phyloP scores from a whole-genome alignment of 495 filamentous ascomycete genomes.

The Astrothelium subdiscretum region DNA sequence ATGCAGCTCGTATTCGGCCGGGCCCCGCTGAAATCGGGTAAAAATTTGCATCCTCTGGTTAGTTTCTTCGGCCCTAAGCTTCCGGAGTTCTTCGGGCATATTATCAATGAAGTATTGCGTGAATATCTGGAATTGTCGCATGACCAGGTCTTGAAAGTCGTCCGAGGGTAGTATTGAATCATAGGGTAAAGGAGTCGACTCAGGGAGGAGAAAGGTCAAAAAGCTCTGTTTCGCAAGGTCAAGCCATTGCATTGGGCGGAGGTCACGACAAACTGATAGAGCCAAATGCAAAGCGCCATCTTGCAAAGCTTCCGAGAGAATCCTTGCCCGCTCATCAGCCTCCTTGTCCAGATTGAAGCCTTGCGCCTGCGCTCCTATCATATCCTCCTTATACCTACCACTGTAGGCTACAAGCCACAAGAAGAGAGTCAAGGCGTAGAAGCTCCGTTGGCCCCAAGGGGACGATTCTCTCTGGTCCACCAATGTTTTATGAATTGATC shows the following conservation, averaged over 20 bases:
- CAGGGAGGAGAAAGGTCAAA: slow-evolving; percentile 63
- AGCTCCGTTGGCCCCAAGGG: not conserved
- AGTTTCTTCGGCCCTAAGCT: slow-evolving; percentile 79
- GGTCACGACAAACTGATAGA: slow-evolving; percentile 67
- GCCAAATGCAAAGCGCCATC: slow-evolving; percentile 90
- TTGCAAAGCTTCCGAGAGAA: slow-evolving; percentile 65
- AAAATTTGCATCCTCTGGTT: slow-evolving; percentile 65
- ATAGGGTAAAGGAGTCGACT: slow-evolving; percentile 51
- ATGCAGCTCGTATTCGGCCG: slow-evolving; percentile 59
- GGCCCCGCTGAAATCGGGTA: slow-evolving; percentile 31
- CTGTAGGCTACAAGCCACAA: slow-evolving; percentile 92
- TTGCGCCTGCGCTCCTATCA: slow-evolving; percentile 38
- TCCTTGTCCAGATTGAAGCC: slow-evolving; percentile 52
- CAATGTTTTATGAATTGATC: slow-evolving; percentile 51
- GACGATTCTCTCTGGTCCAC: slow-evolving; percentile 22
- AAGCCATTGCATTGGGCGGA: slow-evolving; percentile 63
- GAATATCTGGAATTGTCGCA: slow-evolving; percentile 73
- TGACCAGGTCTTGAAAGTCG: slow-evolving; percentile 55
- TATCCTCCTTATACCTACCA: slow-evolving; percentile 67
- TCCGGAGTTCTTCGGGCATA: slow-evolving; percentile 82
- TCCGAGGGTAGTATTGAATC: slow-evolving; percentile 51
- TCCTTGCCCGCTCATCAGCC: slow-evolving; percentile 52
- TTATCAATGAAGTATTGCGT: slow-evolving; percentile 87
- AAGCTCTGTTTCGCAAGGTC: slow-evolving; percentile 67
- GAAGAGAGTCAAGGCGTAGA: slow-evolving; percentile 23